Base-by-base conservation (phyloP, 163 green algal genomes). In the Scenedesmus sp. region DNA sequence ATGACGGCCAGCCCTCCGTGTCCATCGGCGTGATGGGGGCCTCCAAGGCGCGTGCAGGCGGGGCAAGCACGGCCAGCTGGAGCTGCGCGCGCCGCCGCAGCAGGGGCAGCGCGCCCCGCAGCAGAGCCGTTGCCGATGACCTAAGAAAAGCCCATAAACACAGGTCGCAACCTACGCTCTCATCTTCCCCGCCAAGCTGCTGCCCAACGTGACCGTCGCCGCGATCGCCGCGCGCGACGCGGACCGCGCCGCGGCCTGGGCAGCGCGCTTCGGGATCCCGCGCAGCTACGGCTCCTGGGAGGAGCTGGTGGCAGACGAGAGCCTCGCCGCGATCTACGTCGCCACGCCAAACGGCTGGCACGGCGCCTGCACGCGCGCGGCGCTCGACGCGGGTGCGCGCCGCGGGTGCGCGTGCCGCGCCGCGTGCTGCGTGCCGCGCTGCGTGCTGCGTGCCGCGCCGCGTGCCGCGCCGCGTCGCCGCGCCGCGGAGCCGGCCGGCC, bases 261-360 rank as follows among this genome's bases (percentile, higher is more conserved):
- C 85, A 1, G 56, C 58, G 53, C 20, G 44, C 17, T 63, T 81
- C 57, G 57, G 75, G 81, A 78, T 70, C 42, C 70, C 70, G 2
- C 18, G 36, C 29, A 26, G 39, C 13, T 75, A 84, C 42, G 48
- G 60, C 63, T 83, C 63, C 13, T 82, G 78, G 28, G 33, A 83
- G 18, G 56, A 70, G 10, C 63, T 90, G 63, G 58, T 90, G 18
- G 80, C 73, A 0, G 82, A 89, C 51, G 83, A 81, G 13, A 60
- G 63, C 5, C 51, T 81, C 18, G 70, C 63, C 53, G 67, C 67
- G 2, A 86, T 89, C 39, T 90, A 90, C 50, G 64, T 89, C 14
- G 83, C 77, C 18, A 78, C 87, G 34, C 86, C 86, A 34, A 89
- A 89, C 58, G 86, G 86, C 14, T 73, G 87, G 60, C 86, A 90